These are phyloP conservation scores for Syzygium malaccense DNA, from an alignment of 441 rosid species.

Conservation along the genomic window DNA sequence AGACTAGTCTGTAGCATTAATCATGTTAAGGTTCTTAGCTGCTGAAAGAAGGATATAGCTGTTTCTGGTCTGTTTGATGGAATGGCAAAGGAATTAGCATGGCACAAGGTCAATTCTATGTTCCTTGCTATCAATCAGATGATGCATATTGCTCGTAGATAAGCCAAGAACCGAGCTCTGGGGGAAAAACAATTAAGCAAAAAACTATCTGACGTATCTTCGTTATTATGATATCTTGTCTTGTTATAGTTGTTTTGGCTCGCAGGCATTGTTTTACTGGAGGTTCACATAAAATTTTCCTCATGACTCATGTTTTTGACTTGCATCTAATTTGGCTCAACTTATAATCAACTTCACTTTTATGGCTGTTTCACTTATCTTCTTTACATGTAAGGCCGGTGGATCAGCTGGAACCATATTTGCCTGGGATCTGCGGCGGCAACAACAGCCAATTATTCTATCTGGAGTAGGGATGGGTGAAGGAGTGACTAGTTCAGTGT, in stretches of 20 bases:
- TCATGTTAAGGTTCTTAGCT: not conserved
- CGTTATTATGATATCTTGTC: not conserved
- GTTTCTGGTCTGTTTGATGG: not conserved
- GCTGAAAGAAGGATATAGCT: not conserved
- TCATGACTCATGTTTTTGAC: not conserved
- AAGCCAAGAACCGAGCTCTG: not conserved
- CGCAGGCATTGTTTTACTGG: not conserved
- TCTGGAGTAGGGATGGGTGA: conserved; percentile 46
- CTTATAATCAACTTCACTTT: not conserved
- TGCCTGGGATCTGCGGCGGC: conserved; percentile 91
- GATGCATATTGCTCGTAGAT: not conserved
- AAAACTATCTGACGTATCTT: not conserved
- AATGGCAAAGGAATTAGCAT: not conserved
- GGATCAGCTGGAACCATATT: conserved; percentile 79
- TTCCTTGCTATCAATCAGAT: not conserved
- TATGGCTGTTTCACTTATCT: not conserved
- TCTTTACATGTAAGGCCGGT: conserved; percentile 61
- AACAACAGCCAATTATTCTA: conserved; percentile 62
- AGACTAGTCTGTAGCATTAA: not conserved
- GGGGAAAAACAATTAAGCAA: not conserved
- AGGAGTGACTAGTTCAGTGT: conserved; percentile 29
- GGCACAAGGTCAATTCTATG: not conserved
- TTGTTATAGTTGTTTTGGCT: not conserved
- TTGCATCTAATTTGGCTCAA: not conserved
- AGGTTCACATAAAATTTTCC: not conserved